A percentile compares a stretch with the other conserved stretches of the same genome.
phyloP scores from a whole-genome alignment of 768 basidiomycete species.

The Naganishia vishniacii region DNA sequence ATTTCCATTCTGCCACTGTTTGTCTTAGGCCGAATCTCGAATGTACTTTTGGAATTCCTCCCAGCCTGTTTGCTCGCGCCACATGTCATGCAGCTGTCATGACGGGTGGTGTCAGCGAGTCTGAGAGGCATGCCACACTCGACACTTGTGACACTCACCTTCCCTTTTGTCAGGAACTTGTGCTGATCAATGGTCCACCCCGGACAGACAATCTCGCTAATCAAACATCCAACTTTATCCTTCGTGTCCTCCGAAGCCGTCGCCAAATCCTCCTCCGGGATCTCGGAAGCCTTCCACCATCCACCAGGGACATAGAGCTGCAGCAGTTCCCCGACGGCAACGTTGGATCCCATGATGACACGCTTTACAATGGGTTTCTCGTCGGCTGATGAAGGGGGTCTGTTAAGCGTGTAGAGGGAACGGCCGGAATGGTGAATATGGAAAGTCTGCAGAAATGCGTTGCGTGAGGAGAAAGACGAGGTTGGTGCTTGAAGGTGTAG shows the following conservation, averaged over 20 bases:
- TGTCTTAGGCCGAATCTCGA: not conserved
- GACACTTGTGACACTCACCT: conserved; percentile 30
- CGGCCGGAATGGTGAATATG: conserved; percentile 57
- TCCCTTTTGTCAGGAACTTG: conserved; percentile 36
- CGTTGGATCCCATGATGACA: conserved; percentile 53
- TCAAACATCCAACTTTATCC: conserved; percentile 53
- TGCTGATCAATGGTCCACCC: conserved; percentile 47
- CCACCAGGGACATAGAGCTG: conserved; percentile 52
- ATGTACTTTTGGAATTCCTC: conserved; percentile 23
- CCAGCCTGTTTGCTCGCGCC: conserved; percentile 25
- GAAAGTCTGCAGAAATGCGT: conserved; percentile 51
- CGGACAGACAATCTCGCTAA: conserved; percentile 61
- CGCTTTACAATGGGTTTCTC: conserved; percentile 49
- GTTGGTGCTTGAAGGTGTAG: not conserved
- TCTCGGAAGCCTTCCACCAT: conserved; percentile 49
- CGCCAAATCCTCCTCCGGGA: conserved; percentile 44
- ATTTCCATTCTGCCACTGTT: too few relatives aligned
- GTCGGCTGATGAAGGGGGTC: conserved; percentile 36
- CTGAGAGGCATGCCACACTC: not conserved
- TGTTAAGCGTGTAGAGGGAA: conserved; percentile 55
- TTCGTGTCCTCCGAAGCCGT: conserved; percentile 18
- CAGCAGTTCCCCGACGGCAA: conserved; percentile 52
- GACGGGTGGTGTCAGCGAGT: not conserved
- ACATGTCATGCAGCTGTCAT: conserved; percentile 22
- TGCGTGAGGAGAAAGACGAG: not conserved